phyloP scores from a whole-genome alignment of 2,329 filamentous ascomycete genomes.

The Orbilia brochopaga region DNA sequence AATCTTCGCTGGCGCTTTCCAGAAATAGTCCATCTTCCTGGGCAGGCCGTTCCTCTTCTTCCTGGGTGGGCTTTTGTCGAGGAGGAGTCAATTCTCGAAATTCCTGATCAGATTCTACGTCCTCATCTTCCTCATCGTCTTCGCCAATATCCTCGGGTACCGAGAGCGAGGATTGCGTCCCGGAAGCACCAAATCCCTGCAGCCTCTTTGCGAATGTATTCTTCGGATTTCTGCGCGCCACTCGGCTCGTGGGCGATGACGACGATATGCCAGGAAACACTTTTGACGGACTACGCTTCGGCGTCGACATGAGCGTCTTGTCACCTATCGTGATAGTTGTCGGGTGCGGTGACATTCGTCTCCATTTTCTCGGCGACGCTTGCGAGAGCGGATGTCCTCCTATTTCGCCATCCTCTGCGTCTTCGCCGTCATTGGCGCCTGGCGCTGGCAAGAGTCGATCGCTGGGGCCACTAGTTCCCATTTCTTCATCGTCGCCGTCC shows the following conservation, averaged over 20 bases:
- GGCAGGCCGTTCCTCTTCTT: background rate
- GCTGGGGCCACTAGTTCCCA: background rate
- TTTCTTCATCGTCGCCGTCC: slow-evolving; percentile 22
- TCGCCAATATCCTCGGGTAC: slow-evolving; percentile 52
- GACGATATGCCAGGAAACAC: slow-evolving; percentile 27
- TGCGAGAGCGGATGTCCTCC: slow-evolving; percentile 38
- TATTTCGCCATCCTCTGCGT: slow-evolving; percentile 16
- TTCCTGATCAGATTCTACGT: slow-evolving; percentile 50
- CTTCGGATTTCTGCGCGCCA: slow-evolving; percentile 59
- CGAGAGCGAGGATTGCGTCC: slow-evolving; percentile 57
- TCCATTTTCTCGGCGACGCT: slow-evolving; percentile 58
- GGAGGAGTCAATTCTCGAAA: background rate
- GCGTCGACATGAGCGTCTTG: slow-evolving; percentile 69
- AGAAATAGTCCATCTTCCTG: background rate
- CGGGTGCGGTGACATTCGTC: slow-evolving; percentile 67
- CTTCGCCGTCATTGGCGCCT: background rate
- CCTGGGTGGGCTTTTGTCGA: background rate
- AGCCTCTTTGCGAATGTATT: slow-evolving; percentile 55
- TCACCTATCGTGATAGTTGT: slow-evolving; percentile 78
- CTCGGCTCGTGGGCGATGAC: slow-evolving; percentile 62
- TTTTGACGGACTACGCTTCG: slow-evolving; percentile 47
- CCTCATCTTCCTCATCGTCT: slow-evolving; percentile 56
- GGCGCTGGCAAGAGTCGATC: background rate
- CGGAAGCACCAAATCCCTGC: slow-evolving; percentile 65
- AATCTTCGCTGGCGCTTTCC: slow-evolving; percentile 1